Conservation (phyloP, 2,329 filamentous ascomycete genomes). For the Neoscytalidium dimidiatum region DNA sequence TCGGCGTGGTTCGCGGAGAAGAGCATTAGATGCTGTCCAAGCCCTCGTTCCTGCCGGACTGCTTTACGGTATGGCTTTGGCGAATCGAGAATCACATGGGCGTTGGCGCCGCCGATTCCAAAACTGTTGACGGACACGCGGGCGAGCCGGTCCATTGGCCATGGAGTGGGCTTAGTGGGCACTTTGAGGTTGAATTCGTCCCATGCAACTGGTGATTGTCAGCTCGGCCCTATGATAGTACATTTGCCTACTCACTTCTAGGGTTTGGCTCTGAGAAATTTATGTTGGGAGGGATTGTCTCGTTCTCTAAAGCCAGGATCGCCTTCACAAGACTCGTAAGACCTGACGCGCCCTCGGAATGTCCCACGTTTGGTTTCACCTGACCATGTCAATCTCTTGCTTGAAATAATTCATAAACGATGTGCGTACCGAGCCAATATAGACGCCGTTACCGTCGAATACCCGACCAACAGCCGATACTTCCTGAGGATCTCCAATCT, state of each 20-base stretch:
- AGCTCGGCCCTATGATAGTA: background rate
- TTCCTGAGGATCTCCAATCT: slow-evolving; percentile 26
- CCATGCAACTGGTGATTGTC: slow-evolving; percentile 16
- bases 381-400: background rate
- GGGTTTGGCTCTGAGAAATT: slow-evolving; percentile 27
- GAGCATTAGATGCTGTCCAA: slow-evolving; percentile 20
- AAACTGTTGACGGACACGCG: slow-evolving; percentile 19
- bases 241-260: background rate
- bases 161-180: slow-evolving; percentile 8
- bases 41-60: background rate
- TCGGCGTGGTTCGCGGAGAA: slow-evolving; percentile 25
- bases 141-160: slow-evolving; percentile 17
- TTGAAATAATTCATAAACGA: background rate
- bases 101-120: slow-evolving; percentile 21
- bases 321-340: slow-evolving; percentile 48
- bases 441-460: slow-evolving; percentile 14
- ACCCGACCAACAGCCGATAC: slow-evolving; percentile 19
- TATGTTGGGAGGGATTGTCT: slow-evolving; percentile 43
- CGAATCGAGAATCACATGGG: slow-evolving; percentile 12
- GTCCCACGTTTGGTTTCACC: slow-evolving; percentile 36
- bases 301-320: slow-evolving; percentile 43
- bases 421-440: slow-evolving; percentile 23
- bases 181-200: slow-evolving; percentile 19
- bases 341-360: slow-evolving; percentile 49
- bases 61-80: background rate